Percentiles rank a stretch among this genome's conserved stretches.
Evolutionary conservation across 1,284 basidiomycete genomes (phyloP).

Genomic region (Bondarzewia mesenterica): DNA sequence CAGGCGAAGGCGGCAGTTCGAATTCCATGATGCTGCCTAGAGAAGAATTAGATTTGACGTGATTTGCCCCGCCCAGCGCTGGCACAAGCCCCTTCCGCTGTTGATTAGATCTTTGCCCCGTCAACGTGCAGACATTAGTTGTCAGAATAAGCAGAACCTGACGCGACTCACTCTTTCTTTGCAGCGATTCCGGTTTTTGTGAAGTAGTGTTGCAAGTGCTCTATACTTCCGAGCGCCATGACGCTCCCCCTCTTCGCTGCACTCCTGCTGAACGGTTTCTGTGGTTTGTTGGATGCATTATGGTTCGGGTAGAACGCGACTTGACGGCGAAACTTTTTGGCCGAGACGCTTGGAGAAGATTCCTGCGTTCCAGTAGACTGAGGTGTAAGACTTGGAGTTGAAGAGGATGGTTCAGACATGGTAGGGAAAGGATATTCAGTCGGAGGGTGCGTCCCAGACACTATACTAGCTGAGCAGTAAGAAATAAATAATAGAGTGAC

Average conservation of each 20-base stretch:
- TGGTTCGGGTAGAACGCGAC: slow-evolving; percentile 71
- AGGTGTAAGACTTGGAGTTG: slow-evolving; percentile 41
- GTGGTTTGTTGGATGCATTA: slow-evolving; percentile 59
- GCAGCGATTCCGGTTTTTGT: slow-evolving; percentile 74
- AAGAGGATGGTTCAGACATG: slow-evolving; percentile 23
- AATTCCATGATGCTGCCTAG: slow-evolving; percentile 33
- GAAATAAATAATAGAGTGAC: too few relatives aligned
- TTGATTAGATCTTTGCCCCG: slow-evolving; percentile 41
- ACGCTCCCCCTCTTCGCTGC: slow-evolving; percentile 83
- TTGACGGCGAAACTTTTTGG: slow-evolving; percentile 43
- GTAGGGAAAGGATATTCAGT: not conserved
- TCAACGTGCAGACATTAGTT: slow-evolving; percentile 7
- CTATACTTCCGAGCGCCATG: slow-evolving; percentile 79
- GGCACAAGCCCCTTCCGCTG: slow-evolving; percentile 58
- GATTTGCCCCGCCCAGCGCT: slow-evolving; percentile 53
- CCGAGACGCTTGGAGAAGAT: slow-evolving; percentile 9
- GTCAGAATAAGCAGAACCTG: slow-evolving; percentile 6
- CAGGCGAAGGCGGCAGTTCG: slow-evolving; percentile 63
- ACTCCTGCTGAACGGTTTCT: slow-evolving; percentile 78
- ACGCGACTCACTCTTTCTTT: slow-evolving; percentile 55
- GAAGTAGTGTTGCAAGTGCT: slow-evolving; percentile 83
- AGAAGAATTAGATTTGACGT: slow-evolving; percentile 33
- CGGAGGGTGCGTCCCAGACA: too few relatives aligned
- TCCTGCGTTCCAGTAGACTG: slow-evolving; percentile 36
- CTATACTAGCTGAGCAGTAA: too few relatives aligned